Evolutionary conservation across 2,329 filamentous ascomycete species (phyloP), one percentile per base, ranked within the genome.

Genomic region (Penicillium sp.): DNA sequence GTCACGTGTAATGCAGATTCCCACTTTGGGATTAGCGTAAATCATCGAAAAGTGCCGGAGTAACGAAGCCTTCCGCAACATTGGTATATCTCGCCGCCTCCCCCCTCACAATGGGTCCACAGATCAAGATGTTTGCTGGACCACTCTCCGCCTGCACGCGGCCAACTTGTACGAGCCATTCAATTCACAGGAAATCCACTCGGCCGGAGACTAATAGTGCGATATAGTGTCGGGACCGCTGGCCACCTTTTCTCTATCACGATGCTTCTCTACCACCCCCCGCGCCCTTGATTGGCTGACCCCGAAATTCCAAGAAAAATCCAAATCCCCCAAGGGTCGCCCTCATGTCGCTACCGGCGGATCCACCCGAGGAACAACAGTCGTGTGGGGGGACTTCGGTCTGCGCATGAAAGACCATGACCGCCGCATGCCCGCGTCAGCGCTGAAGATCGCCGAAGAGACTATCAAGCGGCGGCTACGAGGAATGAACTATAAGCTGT

Each of bases 371-470:
- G 93, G 93, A 60, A 98, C 93, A 32, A 97, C 91, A 0, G 86
- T 98, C 19, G 83, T 94, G 50, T 97, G 89, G 88, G 93, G 93
- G 48, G 90, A 97, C 69, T 98, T 90, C 67, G 93, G 93, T 8
- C 75, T 98, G 59, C 87, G 93, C 50, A 93, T 98, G 83, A 83
- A 78, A 56, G 93, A 98, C 71, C 87, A 95, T 69, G 87, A 96
- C 72, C 86, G 93, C 51, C 82, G 93, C 64, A 87, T 98, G 67
- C 88, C 85, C 59, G 87, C 93, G 22, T 76, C 82, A 57, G 87
- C 95, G 61, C 79, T 98, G 56, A 90, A 90, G 72, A 84, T 88
- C 64, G 93, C 88, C 54, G 90, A 95, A 66, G 89, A 96, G 60
- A 93, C 91, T 2, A 97, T 98, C 70, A 91, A 88, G 69, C 81